Evolutionary conservation across 495 filamentous ascomycete genomes (phyloP).

Genomic region (Talaromyces trachyspermus): DNA sequence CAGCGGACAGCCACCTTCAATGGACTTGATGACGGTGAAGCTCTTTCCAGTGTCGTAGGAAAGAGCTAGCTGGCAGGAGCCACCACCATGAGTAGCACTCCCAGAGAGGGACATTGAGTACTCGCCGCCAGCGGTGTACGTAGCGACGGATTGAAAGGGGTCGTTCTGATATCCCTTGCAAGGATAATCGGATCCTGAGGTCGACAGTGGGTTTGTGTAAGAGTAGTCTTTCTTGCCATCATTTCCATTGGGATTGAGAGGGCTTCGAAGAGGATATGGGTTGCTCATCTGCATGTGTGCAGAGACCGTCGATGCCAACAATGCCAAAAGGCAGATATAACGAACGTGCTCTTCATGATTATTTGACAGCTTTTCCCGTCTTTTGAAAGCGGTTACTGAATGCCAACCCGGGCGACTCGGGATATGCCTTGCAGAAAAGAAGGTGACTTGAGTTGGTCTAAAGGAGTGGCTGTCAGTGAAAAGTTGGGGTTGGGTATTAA

Average conservation of each 20-base stretch:
- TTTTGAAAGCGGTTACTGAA: conserved; percentile 1
- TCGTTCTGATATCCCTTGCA: conserved; percentile 48
- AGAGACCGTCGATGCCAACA: conserved; percentile 31
- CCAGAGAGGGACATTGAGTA: conserved; percentile 36
- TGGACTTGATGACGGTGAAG: conserved; percentile 77
- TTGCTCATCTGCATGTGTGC: conserved; percentile 42
- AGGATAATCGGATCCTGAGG: conserved; percentile 38
- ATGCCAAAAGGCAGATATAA: conserved; percentile 24
- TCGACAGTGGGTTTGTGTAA: conserved; percentile 39
- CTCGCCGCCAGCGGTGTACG: conserved; percentile 31
- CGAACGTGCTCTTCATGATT: conserved; percentile 32
- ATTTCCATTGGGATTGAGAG: conserved; percentile 26
- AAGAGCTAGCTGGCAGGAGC: conserved; percentile 78
- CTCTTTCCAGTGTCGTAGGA: conserved; percentile 64
- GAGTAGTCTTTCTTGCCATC: conserved; percentile 39
- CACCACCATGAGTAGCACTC: conserved; percentile 72
- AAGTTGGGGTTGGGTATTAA: neutral
- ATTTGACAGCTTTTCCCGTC: neutral
- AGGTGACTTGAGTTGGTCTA: conserved; percentile 2
- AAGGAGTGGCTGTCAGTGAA: neutral
- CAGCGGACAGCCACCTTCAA: conserved; percentile 73
- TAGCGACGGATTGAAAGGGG: conserved; percentile 34
- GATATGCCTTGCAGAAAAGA: neutral
- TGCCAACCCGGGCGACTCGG: conserved; percentile 10
- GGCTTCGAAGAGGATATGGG: conserved; percentile 40